Percentiles rank a stretch among this genome's conserved stretches.
Evolutionary conservation across 2,329 filamentous ascomycete species (phyloP).

Genomic region (Lecanicillium sp.): DNA sequence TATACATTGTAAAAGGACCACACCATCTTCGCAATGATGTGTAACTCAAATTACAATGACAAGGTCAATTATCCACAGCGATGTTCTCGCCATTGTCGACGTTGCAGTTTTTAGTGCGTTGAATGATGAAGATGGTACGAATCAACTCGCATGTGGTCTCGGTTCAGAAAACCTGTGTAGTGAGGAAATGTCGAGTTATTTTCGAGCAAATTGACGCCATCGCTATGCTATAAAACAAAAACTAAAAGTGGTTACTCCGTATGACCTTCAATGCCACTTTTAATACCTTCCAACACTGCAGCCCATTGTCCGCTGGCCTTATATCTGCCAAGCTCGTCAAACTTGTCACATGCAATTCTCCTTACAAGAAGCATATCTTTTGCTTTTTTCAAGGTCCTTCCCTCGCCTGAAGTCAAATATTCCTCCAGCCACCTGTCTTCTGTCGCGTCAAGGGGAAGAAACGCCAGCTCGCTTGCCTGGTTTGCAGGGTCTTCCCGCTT

Average conservation of each 20-base stretch:
- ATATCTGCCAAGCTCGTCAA: constrained; percentile 38
- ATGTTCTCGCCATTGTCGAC: too few relatives aligned
- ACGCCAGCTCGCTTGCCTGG: constrained; percentile 60
- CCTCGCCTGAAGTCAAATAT: constrained; percentile 55
- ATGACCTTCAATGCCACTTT: constrained; percentile 31
- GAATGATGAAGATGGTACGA: too few relatives aligned
- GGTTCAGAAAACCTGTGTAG: too few relatives aligned
- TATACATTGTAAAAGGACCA: too few relatives aligned
- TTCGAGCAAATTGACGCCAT: constrained; percentile 10
- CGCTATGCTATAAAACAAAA: constrained; percentile 8
- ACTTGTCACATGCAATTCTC: constrained; percentile 57
- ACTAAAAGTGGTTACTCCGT: constrained; percentile 8
- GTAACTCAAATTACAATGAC: too few relatives aligned
- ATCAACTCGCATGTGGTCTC: too few relatives aligned
- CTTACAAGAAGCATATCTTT: constrained; percentile 70
- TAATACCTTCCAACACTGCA: constrained; percentile 42
- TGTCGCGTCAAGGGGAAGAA: constrained; percentile 58
- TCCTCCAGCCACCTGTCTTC: constrained; percentile 72
- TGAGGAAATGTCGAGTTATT: too few relatives aligned
- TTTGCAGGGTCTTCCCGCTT: constrained; percentile 34
- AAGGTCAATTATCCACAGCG: too few relatives aligned
- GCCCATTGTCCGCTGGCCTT: constrained; percentile 37
- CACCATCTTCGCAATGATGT: too few relatives aligned
- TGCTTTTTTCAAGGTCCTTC: constrained; percentile 54
- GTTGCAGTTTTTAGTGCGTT: too few relatives aligned